Percentiles rank a stretch among this genome's conserved stretches.
phyloP scores from a whole-genome alignment of 2,329 filamentous ascomycete genomes.

The Penicillium fuscoglaucum region DNA sequence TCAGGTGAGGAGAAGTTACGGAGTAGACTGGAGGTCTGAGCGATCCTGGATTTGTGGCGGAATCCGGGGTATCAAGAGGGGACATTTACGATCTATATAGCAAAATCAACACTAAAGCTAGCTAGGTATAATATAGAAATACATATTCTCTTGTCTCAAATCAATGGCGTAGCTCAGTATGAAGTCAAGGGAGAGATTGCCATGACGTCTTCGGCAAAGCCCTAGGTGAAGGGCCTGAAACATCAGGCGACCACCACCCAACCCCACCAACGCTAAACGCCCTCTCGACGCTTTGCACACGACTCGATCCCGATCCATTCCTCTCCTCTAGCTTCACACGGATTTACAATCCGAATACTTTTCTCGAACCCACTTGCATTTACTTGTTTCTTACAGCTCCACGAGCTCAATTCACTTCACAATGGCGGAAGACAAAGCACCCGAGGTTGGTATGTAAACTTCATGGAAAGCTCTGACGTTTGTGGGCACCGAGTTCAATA shows the following conservation, averaged over 20 bases:
- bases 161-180: conserved; percentile 4
- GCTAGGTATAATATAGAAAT: not conserved
- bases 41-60: not conserved
- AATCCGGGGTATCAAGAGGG: conserved; percentile 2
- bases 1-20: conserved; percentile 13
- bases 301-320: conserved; percentile 30
- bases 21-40: conserved; percentile 5
- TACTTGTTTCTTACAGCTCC: conserved; percentile 20
- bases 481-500: conserved; percentile 31
- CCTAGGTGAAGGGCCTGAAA: conserved; percentile 22
- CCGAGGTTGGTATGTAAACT: conserved; percentile 45
- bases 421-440: conserved; percentile 42
- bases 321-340: conserved; percentile 23
- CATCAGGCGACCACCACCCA: conserved; percentile 22
- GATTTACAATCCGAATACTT: conserved; percentile 21
- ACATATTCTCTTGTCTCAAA: not conserved
- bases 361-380: conserved; percentile 20
- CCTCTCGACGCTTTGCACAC: conserved; percentile 30
- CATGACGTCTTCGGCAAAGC: conserved; percentile 29
- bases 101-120: not conserved
- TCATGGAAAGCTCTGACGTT: conserved; percentile 35
- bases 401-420: conserved; percentile 33
- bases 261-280: conserved; percentile 30
- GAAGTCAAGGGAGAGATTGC: conserved; percentile 4
- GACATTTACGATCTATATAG: not conserved